These are phyloP conservation scores for Malus hybrid DNA, from an alignment of 331 rosid genomes.

Conservation along the genomic window DNA sequence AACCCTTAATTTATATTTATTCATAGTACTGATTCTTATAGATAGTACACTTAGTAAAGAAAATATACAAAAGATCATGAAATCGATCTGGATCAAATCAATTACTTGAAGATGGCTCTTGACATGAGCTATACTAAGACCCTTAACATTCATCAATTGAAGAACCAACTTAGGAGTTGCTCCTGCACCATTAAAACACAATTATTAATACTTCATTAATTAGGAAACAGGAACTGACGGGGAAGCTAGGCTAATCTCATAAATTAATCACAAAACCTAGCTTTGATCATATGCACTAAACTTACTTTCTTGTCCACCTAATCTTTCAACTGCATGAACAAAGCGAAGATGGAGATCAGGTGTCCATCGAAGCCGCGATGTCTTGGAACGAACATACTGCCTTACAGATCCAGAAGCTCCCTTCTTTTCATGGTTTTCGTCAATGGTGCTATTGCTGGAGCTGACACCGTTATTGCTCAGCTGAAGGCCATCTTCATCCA, in stretches of 20 bases:
- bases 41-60: neutral
- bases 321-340: slow-evolving; percentile 34
- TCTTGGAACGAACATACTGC: slow-evolving; percentile 34
- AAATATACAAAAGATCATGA: neutral
- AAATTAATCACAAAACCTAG: neutral
- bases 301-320: slow-evolving; percentile 41
- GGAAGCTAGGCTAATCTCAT: neutral
- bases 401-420: slow-evolving; percentile 29
- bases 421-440: slow-evolving; percentile 19
- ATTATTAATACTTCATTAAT: neutral
- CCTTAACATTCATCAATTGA: slow-evolving; percentile 35
- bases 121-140: slow-evolving; percentile 43
- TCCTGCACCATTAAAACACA: slow-evolving; percentile 18
- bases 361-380: slow-evolving; percentile 40
- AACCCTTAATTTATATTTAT: neutral
- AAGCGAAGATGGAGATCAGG: slow-evolving; percentile 39
- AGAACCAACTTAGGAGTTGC: slow-evolving; percentile 42
- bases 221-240: neutral
- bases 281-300: neutral
- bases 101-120: slow-evolving; percentile 45
- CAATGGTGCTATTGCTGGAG: slow-evolving; percentile 28
- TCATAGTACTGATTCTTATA: neutral
- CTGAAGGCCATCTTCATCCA: neutral
- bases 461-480: slow-evolving; percentile 7
- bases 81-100: neutral